A percentile compares a stretch with the other conserved stretches of the same genome.
Evolutionary conservation across 805 yeast genomes (phyloP).

Genomic region (Tetrapisispora pingtungensis): DNA sequence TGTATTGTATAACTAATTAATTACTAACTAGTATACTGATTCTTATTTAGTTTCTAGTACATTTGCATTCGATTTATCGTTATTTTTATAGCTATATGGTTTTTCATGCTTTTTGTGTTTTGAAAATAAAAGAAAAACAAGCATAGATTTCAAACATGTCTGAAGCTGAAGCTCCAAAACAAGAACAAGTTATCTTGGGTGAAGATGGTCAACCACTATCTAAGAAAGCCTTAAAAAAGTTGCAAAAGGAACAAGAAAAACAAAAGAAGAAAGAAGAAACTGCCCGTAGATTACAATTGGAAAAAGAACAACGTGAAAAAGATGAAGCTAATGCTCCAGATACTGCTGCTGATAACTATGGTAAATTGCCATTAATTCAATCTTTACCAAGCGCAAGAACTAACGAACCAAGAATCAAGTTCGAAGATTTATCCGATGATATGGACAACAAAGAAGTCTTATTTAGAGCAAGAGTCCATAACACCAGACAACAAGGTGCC

Average conservation of each 20-base stretch:
- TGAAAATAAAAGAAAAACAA: too few species aligned
- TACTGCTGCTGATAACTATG: conserved; percentile 80
- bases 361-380: conserved; percentile 80
- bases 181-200: conserved; percentile 34
- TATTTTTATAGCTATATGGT: too few species aligned
- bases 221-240: conserved; percentile 90
- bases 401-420: conserved; percentile 51
- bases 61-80: too few species aligned
- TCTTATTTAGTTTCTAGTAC: too few species aligned
- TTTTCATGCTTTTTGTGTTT: too few species aligned
- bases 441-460: conserved; percentile 58
- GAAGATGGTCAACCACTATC: conserved; percentile 85
- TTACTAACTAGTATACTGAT: too few species aligned
- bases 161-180: conserved; percentile 7
- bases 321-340: conserved; percentile 59
- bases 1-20: too few species aligned
- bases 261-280: conserved; percentile 86
- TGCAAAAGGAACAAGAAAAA: conserved; percentile 88
- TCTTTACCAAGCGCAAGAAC: conserved; percentile 67
- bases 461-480: conserved; percentile 91
- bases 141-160: conserved; percentile 7
- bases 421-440: conserved; percentile 37
- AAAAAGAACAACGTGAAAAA: conserved; percentile 69
- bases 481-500: conserved; percentile 90
- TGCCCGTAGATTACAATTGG: conserved; percentile 78